phyloP scores from a whole-genome alignment of 495 filamentous ascomycete species.

The Margaritispora aquatica region DNA sequence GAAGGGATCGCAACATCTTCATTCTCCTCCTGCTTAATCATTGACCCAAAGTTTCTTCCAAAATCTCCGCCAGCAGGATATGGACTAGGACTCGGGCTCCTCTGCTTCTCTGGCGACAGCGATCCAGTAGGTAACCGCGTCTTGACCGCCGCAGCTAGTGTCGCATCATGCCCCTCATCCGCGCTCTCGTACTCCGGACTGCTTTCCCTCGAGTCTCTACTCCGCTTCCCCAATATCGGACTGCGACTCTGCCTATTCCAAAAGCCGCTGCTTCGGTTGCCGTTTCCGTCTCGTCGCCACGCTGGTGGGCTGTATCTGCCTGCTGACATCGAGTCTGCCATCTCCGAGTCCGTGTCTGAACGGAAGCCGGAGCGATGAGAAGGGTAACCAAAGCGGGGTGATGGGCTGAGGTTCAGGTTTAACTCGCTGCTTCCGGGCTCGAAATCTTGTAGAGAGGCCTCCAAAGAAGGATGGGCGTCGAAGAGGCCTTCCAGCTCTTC shows the following conservation, averaged over 20 bases:
- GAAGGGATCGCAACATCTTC: slow-evolving; percentile 6
- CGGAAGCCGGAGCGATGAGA: slow-evolving; percentile 74
- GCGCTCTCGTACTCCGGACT: slow-evolving; percentile 26
- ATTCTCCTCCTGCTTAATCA: slow-evolving; percentile 12
- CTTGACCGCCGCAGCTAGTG: slow-evolving; percentile 42
- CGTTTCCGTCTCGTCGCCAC: slow-evolving; percentile 46
- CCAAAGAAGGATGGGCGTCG: slow-evolving; percentile 64
- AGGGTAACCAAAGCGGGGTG: slow-evolving; percentile 50
- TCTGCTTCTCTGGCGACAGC: slow-evolving; percentile 42
- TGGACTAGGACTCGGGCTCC: slow-evolving; percentile 33
- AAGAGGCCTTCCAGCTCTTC: slow-evolving; percentile 30
- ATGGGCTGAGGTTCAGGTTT: slow-evolving; percentile 16
- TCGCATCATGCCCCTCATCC: slow-evolving; percentile 28
- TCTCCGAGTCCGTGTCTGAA: slow-evolving; percentile 51
- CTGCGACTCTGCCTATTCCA: slow-evolving; percentile 39
- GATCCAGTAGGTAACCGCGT: slow-evolving; percentile 46
- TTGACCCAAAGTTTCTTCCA: slow-evolving; percentile 18
- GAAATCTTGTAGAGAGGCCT: slow-evolving; percentile 73
- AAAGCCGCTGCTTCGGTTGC: slow-evolving; percentile 45
- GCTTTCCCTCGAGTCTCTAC: slow-evolving; percentile 19
- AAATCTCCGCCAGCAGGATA: slow-evolving; percentile 24
- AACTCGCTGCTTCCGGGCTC: slow-evolving; percentile 43
- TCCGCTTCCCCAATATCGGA: slow-evolving; percentile 21
- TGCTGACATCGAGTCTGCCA: slow-evolving; percentile 35
- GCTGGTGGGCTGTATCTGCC: slow-evolving; percentile 52